Evolutionary conservation across 148 eudicot species (phyloP).

Genomic region (Rhododendron molle): DNA sequence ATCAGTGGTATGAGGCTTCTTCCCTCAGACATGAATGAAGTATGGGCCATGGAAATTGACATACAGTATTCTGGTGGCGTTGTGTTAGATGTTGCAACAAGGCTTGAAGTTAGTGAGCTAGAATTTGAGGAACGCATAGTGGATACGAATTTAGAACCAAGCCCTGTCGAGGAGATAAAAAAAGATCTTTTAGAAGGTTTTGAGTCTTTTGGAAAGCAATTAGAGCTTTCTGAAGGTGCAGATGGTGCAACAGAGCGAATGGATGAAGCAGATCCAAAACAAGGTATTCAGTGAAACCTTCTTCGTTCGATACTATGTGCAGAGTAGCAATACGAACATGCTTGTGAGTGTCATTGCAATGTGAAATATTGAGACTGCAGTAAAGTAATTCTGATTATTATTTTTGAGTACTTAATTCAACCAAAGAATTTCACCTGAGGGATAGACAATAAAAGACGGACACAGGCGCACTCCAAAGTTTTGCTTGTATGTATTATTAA

Average conservation of each 20-base stretch:
- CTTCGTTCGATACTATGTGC: background rate
- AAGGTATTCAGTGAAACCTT: constrained; percentile 34
- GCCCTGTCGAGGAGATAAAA: constrained; percentile 45
- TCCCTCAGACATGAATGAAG: constrained; percentile 77
- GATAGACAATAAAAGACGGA: background rate
- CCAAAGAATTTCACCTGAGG: background rate
- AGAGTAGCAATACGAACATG: background rate
- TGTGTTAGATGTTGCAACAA: constrained; percentile 62
- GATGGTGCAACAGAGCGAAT: constrained; percentile 28
- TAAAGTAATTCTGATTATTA: background rate
- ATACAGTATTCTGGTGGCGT: constrained; percentile 74
- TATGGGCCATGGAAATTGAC: constrained; percentile 84
- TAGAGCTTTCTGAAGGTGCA: constrained; percentile 53
- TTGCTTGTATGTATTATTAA: background rate
- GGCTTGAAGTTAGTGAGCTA: constrained; percentile 76
- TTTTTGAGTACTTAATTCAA: background rate
- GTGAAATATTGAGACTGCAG: background rate
- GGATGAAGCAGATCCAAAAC: constrained; percentile 37
- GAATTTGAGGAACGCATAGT: constrained; percentile 39
- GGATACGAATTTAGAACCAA: constrained; percentile 36
- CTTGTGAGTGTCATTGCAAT: background rate
- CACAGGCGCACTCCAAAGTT: too few relatives aligned
- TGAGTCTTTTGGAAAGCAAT: constrained; percentile 52
- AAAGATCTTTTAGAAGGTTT: constrained; percentile 74
- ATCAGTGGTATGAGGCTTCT: constrained; percentile 77